Conservation (phyloP, 208 protist species). For the Novymonas esmeraldas region DNA sequence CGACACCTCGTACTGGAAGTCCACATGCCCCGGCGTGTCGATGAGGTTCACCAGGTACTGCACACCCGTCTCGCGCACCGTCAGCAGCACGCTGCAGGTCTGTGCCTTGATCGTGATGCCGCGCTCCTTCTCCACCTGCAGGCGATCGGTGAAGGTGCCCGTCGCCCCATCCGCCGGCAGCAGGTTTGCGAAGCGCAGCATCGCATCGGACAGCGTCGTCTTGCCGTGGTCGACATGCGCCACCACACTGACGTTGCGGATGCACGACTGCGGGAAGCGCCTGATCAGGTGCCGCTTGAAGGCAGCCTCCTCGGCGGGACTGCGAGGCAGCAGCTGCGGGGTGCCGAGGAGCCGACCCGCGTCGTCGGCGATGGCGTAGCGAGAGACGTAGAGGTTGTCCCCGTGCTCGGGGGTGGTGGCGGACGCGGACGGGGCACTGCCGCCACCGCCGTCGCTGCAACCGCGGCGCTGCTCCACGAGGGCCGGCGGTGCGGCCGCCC, state of each 20-base stretch:
- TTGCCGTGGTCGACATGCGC: conserved; percentile 95
- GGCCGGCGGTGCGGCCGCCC: too few relatives aligned
- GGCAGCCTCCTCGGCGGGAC: conserved; percentile 35
- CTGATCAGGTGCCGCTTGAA: conserved; percentile 48
- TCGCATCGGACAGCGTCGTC: conserved; percentile 90
- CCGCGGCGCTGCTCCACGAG: too few relatives aligned
- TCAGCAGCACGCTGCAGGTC: conserved; percentile 89
- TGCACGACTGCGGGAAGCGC: conserved; percentile 56
- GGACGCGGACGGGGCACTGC: neutral
- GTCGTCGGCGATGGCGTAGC: conserved; percentile 40
- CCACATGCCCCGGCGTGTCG: conserved; percentile 97
- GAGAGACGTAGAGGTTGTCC: conserved; percentile 28
- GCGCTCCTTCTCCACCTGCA: conserved; percentile 95
- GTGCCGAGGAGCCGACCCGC: conserved; percentile 30
- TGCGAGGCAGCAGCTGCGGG: conserved; percentile 36
- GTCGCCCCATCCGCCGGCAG: conserved; percentile 64
- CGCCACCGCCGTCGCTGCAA: too few relatives aligned
- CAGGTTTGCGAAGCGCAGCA: conserved; percentile 83
- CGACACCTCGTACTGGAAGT: conserved; percentile 98
- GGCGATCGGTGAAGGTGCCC: conserved; percentile 91
- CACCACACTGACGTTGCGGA: conserved; percentile 92
- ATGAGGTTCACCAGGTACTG: conserved; percentile 97
- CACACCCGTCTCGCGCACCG: conserved; percentile 12
- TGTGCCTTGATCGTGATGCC: conserved; percentile 97
- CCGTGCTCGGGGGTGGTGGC: conserved; percentile 9